phyloP scores from a whole-genome alignment of 441 rosid species.

The Pelargonium fulgidum region DNA sequence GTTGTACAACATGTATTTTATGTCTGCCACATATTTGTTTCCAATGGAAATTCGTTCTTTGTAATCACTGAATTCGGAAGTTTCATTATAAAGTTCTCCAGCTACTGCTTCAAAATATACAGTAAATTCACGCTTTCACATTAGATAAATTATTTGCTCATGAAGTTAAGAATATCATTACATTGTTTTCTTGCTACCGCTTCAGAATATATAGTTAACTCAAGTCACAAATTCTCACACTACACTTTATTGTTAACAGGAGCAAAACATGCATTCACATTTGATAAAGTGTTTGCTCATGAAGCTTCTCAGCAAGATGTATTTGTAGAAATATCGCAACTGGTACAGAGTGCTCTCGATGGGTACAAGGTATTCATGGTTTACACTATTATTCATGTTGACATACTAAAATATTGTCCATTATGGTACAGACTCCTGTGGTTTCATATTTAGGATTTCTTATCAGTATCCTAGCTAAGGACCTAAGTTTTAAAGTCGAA shows the following conservation, averaged over 20 bases:
- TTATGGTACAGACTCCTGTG: background rate
- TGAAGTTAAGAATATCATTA: background rate
- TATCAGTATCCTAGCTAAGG: too few species aligned
- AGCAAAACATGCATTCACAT: slow-evolving; percentile 73
- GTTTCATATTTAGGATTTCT: too few species aligned
- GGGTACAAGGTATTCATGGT: slow-evolving; percentile 68
- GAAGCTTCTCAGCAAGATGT: slow-evolving; percentile 86
- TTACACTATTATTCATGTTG: background rate
- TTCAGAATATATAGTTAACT: background rate
- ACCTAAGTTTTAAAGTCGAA: too few species aligned
- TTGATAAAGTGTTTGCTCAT: slow-evolving; percentile 83
- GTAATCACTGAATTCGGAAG: too few species aligned
- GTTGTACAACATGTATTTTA: too few species aligned
- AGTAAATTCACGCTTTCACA: too few species aligned
- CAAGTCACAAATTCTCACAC: background rate
- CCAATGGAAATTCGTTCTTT: too few species aligned
- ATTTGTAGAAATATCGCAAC: slow-evolving; percentile 87
- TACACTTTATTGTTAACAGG: slow-evolving; percentile 37
- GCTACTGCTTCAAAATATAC: too few species aligned
- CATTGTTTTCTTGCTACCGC: background rate
- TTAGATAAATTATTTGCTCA: too few species aligned
- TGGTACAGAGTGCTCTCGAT: slow-evolving; percentile 93
- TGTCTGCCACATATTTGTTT: too few species aligned
- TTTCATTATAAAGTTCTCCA: too few species aligned
- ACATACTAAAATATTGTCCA: background rate